Evolutionary conservation across 306 rosid genomes (phyloP).

Genomic region (Spatholobus suberectus): DNA sequence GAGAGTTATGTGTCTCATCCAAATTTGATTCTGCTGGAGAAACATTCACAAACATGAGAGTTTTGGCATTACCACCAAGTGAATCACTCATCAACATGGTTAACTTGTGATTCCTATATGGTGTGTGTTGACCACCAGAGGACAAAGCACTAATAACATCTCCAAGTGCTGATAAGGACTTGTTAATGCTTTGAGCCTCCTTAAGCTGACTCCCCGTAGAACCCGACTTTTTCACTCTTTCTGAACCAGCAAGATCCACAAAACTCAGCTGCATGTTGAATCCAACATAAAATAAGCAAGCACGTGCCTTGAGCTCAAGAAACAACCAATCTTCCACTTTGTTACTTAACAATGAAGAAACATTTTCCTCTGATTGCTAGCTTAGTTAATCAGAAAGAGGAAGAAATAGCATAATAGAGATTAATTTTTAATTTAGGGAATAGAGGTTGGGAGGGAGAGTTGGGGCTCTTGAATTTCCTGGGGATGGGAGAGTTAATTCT

Average conservation of each 20-base stretch:
- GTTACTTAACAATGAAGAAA: slow-evolving; percentile 4
- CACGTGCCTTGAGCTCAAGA: slow-evolving; percentile 18
- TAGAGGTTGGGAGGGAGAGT: too few species aligned
- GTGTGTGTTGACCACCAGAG: slow-evolving; percentile 83
- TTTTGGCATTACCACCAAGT: slow-evolving; percentile 96
- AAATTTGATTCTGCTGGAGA: slow-evolving; percentile 89
- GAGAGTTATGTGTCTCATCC: slow-evolving; percentile 94
- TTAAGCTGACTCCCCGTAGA: slow-evolving; percentile 86
- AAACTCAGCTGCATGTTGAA: slow-evolving; percentile 76
- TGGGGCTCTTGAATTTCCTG: too few species aligned
- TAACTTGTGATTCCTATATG: slow-evolving; percentile 92
- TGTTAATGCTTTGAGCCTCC: slow-evolving; percentile 98
- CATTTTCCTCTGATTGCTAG: background rate
- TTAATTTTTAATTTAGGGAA: too few species aligned
- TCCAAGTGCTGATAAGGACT: slow-evolving; percentile 94
- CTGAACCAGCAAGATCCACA: slow-evolving; percentile 99
- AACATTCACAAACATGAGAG: slow-evolving; percentile 94
- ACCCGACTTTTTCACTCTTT: slow-evolving; percentile 94
- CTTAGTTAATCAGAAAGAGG: background rate
- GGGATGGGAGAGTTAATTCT: too few species aligned
- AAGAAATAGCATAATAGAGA: background rate
- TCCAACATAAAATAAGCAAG: slow-evolving; percentile 26
- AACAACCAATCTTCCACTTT: background rate
- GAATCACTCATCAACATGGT: slow-evolving; percentile 99
- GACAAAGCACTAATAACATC: slow-evolving; percentile 91